Base-by-base conservation (phyloP, 345 rosid genomes). In the Corchorus olitorius region DNA sequence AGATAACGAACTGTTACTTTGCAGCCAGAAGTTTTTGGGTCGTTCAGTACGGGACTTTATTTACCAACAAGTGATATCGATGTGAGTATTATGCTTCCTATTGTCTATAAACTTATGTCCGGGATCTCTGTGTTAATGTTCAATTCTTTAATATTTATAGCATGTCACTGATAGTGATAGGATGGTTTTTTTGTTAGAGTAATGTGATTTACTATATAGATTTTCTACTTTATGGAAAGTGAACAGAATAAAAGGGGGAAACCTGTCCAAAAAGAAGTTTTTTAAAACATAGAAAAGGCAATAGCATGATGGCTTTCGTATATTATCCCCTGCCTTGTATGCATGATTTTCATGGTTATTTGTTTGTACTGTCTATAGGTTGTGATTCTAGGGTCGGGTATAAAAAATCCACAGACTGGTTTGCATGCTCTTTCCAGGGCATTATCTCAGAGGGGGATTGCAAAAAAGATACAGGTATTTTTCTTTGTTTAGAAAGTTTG, bases 11-110 rank as follows among this genome's bases (percentile, higher is more conserved):
- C 7, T 14, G 20, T 41, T 80, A 34, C 65, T 67, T 82, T 83
- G 54, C 80, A 95, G 99, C 91, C 90, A 39, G 94, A 92, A 81
- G 89, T 93, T 76, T 95, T 95, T 71, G 97, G 99, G 54, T 92
- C 99, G 10, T 95, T 88, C 83, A 86, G 77, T 65, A 95, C 98
- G 7, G 97, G 97, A 11, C 91, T 95, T 68, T 95, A 88, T 85
- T 94, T 95, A 78, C 99, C 99, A 60, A 90, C 92, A 6, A 95
- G 99, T 84, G 99, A 95, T 83, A 89, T 95, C 54, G 98, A 95
- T 89, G 99, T 92, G 87, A 83, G 98, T 84, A 69, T 78, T 35
- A 59, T 67, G 55, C 60, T 75, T 13, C 65, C 58, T 37, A 13
- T 56, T 53, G 14, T 63, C 4, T 15, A 39, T 39, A 15, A 43